Base-by-base conservation (phyloP, 495 filamentous ascomycete species). In the Penicillium fimorum region DNA sequence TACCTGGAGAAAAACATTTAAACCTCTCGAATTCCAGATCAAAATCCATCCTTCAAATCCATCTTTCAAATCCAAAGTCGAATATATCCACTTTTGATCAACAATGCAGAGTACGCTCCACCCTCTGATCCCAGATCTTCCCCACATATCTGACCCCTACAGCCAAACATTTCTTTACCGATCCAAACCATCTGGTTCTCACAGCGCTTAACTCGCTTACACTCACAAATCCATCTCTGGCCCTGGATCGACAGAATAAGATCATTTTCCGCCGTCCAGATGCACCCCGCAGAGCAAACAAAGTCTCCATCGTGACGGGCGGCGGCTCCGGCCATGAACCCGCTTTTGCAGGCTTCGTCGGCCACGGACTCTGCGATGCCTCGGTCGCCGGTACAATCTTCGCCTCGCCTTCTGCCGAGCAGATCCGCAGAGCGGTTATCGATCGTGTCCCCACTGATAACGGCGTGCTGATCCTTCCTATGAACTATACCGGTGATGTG, bases 251-350 rank as follows among this genome's bases (percentile, higher is more conserved):
- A 44, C 74, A 81, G 37, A 90, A 96, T 75, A 98, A 97, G 69
- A 88, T 93, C 62, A 71, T 96, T 61, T 96, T 96, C 75, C 84
- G 80, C 41, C 86, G 89, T 55, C 89, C 87, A 30, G 71, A 76
- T 64, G 64, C 66, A 6, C 60, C 71, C 44, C 65, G 70, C 46
- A 74, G 75, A 48, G 66, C 74, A 22, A 64, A 62, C 25, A 85
- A 86, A 50, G 92, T 96, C 47, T 87, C 89, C 33, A 78, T 97
- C 65, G 79, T 98, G 56, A 91, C 88, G 17, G 94, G 94, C 61
- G 94, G 94, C 54, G 94, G 94, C 30, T 88, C 87, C 22, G 94
- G 94, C 60, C 94, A 98, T 63, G 94, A 98, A 67, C 94, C 94
- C 30, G 87, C 87, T 54, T 97, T 96, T 67, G 84, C 89, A 2